phyloP scores from a whole-genome alignment of 140 eudicot species.

The Bidens hawaiensis region DNA sequence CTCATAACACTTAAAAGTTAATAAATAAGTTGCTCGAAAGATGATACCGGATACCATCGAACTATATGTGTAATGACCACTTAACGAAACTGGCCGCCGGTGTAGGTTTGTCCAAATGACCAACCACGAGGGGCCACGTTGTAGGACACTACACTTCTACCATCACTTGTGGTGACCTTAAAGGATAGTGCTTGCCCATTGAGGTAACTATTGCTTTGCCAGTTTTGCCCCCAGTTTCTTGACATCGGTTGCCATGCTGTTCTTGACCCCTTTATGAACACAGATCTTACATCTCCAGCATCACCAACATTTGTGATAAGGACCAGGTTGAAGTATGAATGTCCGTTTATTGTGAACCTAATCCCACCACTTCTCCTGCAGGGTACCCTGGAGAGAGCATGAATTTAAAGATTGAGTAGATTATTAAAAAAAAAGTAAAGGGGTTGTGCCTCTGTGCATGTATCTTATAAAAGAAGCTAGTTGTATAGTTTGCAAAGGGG shows the following conservation, averaged over 20 bases:
- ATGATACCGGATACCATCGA: not conserved
- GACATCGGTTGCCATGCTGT: constrained; percentile 72
- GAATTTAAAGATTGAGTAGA: no score
- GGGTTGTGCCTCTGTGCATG: no score
- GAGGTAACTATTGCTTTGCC: constrained; percentile 73
- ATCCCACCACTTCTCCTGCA: constrained; percentile 73
- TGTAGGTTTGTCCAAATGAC: constrained; percentile 70
- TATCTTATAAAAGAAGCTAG: no score
- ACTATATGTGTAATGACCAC: not conserved
- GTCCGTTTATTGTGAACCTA: constrained; percentile 72
- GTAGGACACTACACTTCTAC: constrained; percentile 55
- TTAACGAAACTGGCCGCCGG: constrained; percentile 61
- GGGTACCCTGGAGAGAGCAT: no score
- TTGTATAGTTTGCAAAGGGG: no score
- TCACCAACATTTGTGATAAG: constrained; percentile 74
- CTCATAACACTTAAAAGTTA: constrained; percentile 16
- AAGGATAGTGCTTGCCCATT: constrained; percentile 68
- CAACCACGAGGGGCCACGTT: constrained; percentile 57
- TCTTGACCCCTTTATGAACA: constrained; percentile 65
- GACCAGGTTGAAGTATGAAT: constrained; percentile 73
- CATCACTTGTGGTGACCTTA: constrained; percentile 69
- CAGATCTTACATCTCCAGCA: constrained; percentile 67
- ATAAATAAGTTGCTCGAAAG: not conserved
- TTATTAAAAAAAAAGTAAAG: no score
- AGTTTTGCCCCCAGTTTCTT: constrained; percentile 82